Conservation (phyloP, 2,329 filamentous ascomycete genomes). For the Thelonectria olida region DNA sequence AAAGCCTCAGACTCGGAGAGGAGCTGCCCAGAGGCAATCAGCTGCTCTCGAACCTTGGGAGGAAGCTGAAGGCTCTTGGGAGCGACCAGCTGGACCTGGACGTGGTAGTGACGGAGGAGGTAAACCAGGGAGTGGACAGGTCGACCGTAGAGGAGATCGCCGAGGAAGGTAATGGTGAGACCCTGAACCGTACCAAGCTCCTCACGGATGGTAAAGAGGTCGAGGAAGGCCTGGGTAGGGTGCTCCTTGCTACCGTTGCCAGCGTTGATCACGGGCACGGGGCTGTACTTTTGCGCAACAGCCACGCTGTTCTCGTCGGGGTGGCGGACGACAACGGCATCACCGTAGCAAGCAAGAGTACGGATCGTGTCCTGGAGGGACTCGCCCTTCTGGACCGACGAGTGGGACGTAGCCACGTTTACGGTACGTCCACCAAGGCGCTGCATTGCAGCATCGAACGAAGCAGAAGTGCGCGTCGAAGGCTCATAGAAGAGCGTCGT, state of each 20-base stretch:
- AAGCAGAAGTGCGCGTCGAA: slow-evolving; percentile 92
- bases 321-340: slow-evolving; percentile 95
- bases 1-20: slow-evolving; percentile 79
- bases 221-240: slow-evolving; percentile 95
- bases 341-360: slow-evolving; percentile 92
- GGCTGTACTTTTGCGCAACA: slow-evolving; percentile 85
- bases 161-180: slow-evolving; percentile 93
- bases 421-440: slow-evolving; percentile 90
- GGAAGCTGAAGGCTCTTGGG: slow-evolving; percentile 84
- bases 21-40: slow-evolving; percentile 80
- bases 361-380: slow-evolving; percentile 91
- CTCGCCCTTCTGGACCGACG: slow-evolving; percentile 94
- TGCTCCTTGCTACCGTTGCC: slow-evolving; percentile 97
- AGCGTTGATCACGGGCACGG: slow-evolving; percentile 94
- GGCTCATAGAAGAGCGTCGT: slow-evolving; percentile 98
- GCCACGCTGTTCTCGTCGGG: slow-evolving; percentile 84
- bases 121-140: slow-evolving; percentile 96
- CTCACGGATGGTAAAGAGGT: slow-evolving; percentile 98
- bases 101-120: slow-evolving; percentile 94
- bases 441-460: slow-evolving; percentile 99
- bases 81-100: slow-evolving; percentile 90
- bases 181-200: slow-evolving; percentile 96
- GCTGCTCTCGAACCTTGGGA: slow-evolving; percentile 74
- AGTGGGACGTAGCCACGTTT: slow-evolving; percentile 81
- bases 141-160: slow-evolving; percentile 91